Conservation (phyloP, 768 basidiomycete species). For the Russula vinacea region DNA sequence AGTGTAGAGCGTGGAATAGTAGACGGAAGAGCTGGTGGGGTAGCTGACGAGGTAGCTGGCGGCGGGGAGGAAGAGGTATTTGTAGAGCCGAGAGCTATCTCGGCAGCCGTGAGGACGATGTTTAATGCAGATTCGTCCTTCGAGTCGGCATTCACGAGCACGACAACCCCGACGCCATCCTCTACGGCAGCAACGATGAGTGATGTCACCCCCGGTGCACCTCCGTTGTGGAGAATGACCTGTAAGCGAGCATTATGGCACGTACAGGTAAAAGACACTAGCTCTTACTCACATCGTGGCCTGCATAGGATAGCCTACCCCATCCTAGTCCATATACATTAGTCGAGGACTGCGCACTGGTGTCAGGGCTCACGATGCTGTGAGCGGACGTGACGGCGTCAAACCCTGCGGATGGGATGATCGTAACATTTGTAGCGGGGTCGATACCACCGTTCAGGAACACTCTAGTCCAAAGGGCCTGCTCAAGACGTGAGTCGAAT, state of each 20-base stretch:
- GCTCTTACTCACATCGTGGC: conserved; percentile 40
- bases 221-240: conserved; percentile 38
- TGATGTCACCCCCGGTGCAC: conserved; percentile 38
- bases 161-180: conserved; percentile 39
- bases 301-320: conserved; percentile 39
- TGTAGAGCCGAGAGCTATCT: background rate
- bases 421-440: conserved; percentile 33
- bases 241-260: conserved; percentile 21
- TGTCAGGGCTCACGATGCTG: conserved; percentile 30
- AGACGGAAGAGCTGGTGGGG: too few relatives aligned
- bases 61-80: too few relatives aligned
- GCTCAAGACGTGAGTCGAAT: background rate
- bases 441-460: conserved; percentile 39
- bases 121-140: background rate
- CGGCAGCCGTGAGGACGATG: background rate
- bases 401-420: conserved; percentile 38
- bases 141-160: conserved; percentile 31
- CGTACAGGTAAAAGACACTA: background rate
- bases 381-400: conserved; percentile 37
- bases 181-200: conserved; percentile 38
- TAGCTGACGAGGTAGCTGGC: too few relatives aligned
- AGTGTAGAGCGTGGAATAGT: background rate
- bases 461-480: conserved; percentile 43
- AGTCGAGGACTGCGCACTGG: conserved; percentile 23
- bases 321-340: conserved; percentile 47